phyloP scores from a whole-genome alignment of 129 eudicot genomes.

The Arctium lappa region DNA sequence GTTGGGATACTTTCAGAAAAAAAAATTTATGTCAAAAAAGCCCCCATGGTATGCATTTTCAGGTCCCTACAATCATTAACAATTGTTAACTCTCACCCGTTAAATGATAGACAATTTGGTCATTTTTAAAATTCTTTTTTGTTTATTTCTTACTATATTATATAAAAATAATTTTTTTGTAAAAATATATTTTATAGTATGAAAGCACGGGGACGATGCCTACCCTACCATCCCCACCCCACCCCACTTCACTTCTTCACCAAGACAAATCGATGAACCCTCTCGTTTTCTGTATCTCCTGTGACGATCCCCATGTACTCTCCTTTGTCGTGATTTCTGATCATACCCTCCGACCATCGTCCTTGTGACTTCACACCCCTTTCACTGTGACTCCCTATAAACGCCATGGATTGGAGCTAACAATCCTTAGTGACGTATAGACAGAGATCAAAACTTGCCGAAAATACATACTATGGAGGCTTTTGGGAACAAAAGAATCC shows the following conservation, averaged over 20 bases:
- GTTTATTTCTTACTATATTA: too few species aligned
- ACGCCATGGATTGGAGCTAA: not conserved
- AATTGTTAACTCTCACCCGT: too few species aligned
- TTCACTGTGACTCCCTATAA: not conserved
- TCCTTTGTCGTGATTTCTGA: not conserved
- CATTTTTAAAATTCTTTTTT: too few species aligned
- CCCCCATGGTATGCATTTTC: too few species aligned
- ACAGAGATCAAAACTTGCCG: too few species aligned
- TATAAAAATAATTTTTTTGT: too few species aligned
- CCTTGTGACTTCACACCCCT: not conserved
- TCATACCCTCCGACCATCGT: not conserved
- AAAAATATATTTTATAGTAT: too few species aligned
- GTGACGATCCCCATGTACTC: not conserved
- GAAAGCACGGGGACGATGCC: too few species aligned
- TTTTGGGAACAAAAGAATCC: not conserved
- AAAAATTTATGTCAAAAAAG: too few species aligned
- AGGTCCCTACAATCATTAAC: too few species aligned
- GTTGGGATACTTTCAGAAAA: too few species aligned
- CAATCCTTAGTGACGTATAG: not conserved
- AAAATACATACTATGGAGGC: not conserved
- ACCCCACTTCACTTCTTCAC: not conserved
- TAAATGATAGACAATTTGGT: too few species aligned
- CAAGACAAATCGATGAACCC: not conserved
- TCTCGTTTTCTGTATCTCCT: not conserved
- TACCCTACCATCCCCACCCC: not conserved